Conservation (phyloP, 495 filamentous ascomycete species). For the Hypoxylon subgilvum region DNA sequence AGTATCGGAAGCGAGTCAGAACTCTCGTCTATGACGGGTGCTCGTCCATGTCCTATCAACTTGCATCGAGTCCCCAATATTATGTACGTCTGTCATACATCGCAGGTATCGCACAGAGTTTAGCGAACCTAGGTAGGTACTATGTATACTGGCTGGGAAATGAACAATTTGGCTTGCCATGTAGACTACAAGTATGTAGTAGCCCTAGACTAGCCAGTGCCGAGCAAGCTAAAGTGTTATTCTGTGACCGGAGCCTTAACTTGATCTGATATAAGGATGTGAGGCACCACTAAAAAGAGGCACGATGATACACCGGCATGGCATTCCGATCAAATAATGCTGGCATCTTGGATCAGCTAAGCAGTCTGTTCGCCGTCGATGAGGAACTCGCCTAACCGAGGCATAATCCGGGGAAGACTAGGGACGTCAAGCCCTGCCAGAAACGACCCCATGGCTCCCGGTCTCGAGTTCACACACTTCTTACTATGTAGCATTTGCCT, state of each 20-base stretch:
- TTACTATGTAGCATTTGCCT: not conserved
- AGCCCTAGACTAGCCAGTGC: slow-evolving; percentile 7
- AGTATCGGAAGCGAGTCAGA: too few species aligned
- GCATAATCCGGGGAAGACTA: not conserved
- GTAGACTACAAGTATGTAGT: too few species aligned
- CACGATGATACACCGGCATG: slow-evolving; percentile 4
- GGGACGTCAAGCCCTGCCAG: not conserved
- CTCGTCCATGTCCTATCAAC: too few species aligned
- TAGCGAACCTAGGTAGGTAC: too few species aligned
- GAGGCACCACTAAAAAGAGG: not conserved
- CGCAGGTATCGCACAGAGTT: too few species aligned
- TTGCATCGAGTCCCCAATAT: too few species aligned
- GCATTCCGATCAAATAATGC: not conserved
- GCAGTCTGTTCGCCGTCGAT: not conserved
- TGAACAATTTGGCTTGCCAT: not conserved
- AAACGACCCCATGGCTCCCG: not conserved
- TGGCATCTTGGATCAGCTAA: too few species aligned
- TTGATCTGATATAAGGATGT: not conserved
- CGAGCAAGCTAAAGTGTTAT: not conserved
- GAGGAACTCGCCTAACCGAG: not conserved
- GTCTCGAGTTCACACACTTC: too few species aligned
- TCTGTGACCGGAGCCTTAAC: not conserved
- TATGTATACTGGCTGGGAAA: too few species aligned
- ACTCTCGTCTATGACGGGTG: too few species aligned
- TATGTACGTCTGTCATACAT: not conserved